A percentile compares a stretch with the other conserved stretches of the same genome.
These are phyloP conservation scores for Blastobotrys petasosporus DNA, from an alignment of 1,139 yeast genomes.

Conservation along the genomic window DNA sequence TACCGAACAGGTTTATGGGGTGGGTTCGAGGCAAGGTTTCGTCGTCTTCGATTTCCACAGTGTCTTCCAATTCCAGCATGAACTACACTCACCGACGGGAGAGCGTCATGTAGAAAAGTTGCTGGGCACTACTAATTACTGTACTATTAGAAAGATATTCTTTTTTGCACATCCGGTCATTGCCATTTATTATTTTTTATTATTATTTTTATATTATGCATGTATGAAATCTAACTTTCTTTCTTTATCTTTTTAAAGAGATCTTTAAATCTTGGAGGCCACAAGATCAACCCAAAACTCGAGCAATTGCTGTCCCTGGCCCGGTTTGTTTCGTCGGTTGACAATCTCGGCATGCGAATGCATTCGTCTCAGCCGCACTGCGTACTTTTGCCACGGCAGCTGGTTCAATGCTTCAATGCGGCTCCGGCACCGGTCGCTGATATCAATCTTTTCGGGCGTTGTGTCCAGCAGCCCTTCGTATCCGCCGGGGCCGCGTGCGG, in stretches of 20 bases:
- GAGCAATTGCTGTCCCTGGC: conserved; percentile 30
- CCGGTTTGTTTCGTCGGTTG: conserved; percentile 28
- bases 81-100: too few relatives aligned
- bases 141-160: too few relatives aligned
- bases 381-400: conserved; percentile 66
- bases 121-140: too few relatives aligned
- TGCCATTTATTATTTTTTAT: too few relatives aligned
- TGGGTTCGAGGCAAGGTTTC: conserved; percentile 20
- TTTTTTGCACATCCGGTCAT: too few relatives aligned
- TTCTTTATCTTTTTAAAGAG: neutral
- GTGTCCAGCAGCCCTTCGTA: conserved; percentile 20
- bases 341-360: conserved; percentile 74
- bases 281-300: conserved; percentile 23
- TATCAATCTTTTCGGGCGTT: conserved; percentile 19
- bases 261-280: conserved; percentile 8
- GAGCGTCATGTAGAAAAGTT: too few relatives aligned
- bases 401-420: conserved; percentile 54
- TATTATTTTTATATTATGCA: neutral
- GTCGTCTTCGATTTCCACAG: too few relatives aligned
- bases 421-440: conserved; percentile 37
- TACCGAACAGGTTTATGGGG: conserved; percentile 22
- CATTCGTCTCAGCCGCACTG: conserved; percentile 59
- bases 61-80: too few relatives aligned
- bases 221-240: neutral
- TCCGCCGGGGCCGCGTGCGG: conserved; percentile 14